Base-by-base conservation (phyloP, 306 rosid genomes). In the Adenanthera pavonina region DNA sequence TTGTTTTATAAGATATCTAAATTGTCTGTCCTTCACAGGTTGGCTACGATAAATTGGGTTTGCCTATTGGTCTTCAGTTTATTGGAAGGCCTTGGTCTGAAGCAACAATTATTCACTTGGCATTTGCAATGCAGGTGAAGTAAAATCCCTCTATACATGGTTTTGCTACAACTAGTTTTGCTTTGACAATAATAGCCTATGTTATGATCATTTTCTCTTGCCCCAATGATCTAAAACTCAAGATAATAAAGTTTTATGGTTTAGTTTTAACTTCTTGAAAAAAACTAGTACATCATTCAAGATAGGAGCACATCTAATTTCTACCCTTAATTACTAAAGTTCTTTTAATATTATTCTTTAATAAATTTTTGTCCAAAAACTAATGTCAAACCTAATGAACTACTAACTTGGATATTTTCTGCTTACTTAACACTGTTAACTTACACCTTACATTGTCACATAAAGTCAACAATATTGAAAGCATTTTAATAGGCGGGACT, bases 21-120 rank as follows among this genome's bases (percentile, higher is more conserved):
- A 78, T 61, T n/a, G n/a, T n/a, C n/a, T 65, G 54, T 72, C 13
- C 54, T 80, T 80, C 72, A 71, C 83, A 95, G 99, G 94, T 92
- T 81, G 99, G 99, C 48, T 91, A 88, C 41, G 97, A 91, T 66
- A 88, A 90, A 82, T 46, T 65, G 14, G 99, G 99, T 78, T 83
- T 95, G 87, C 99, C 99, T 16, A 95, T 95, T 77, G 99, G 99
- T 44, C 97, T 95, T 84, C 99, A 95, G 80, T 91, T 95, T 81
- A 90, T 95, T 36, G 97, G 99, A 73, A 89, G 85, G 86, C 97
- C 97, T 72, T 95, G 97, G 97, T 90, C 92, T 54, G 99, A 95
- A 87, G 86, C 99, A 67, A 91, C 97, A 60, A 66, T 95, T 8
- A 90, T 91, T 78, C 95, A 87, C 81, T 80, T 95, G 64, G 97